A percentile compares a stretch with the other conserved stretches of the same genome.
These are phyloP conservation scores for Geotrichum cucujoidarum DNA, from an alignment of 1,139 yeast species.

Conservation along the genomic window DNA sequence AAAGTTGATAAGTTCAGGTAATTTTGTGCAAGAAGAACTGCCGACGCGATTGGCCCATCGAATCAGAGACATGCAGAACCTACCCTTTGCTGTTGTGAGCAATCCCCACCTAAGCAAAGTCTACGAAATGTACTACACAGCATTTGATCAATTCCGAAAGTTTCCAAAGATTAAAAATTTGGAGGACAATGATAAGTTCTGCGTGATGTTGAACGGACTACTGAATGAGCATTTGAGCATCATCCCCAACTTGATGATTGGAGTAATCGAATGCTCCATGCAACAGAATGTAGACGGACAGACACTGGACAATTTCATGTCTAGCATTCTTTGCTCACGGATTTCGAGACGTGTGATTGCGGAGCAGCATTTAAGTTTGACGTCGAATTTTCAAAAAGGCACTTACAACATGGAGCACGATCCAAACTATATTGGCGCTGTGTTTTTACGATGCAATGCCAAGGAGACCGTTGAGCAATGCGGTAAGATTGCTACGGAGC, in stretches of 20 bases:
- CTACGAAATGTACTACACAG: slow-evolving; percentile 81
- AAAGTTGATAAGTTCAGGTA: slow-evolving; percentile 75
- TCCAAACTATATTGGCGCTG: slow-evolving; percentile 77
- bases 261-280: slow-evolving; percentile 77
- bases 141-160: slow-evolving; percentile 78
- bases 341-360: slow-evolving; percentile 85
- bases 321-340: slow-evolving; percentile 73
- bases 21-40: slow-evolving; percentile 78
- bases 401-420: slow-evolving; percentile 37
- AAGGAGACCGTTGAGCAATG: slow-evolving; percentile 59
- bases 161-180: slow-evolving; percentile 60
- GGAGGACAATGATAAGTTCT: slow-evolving; percentile 70
- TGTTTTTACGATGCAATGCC: slow-evolving; percentile 74
- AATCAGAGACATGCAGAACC: slow-evolving; percentile 67
- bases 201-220: slow-evolving; percentile 55
- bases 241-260: slow-evolving; percentile 87
- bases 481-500: slow-evolving; percentile 46
- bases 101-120: slow-evolving; percentile 82
- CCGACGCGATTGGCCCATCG: slow-evolving; percentile 81
- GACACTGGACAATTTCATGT: slow-evolving; percentile 66
- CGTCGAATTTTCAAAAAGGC: slow-evolving; percentile 51
- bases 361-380: slow-evolving; percentile 80
- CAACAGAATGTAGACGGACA: slow-evolving; percentile 56
- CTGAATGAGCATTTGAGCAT: slow-evolving; percentile 71
- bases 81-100: slow-evolving; percentile 80